A percentile compares a stretch with the other conserved stretches of the same genome.
Evolutionary conservation across 73 alveolate genomes (phyloP).

Genomic region (Stentor coeruleus): DNA sequence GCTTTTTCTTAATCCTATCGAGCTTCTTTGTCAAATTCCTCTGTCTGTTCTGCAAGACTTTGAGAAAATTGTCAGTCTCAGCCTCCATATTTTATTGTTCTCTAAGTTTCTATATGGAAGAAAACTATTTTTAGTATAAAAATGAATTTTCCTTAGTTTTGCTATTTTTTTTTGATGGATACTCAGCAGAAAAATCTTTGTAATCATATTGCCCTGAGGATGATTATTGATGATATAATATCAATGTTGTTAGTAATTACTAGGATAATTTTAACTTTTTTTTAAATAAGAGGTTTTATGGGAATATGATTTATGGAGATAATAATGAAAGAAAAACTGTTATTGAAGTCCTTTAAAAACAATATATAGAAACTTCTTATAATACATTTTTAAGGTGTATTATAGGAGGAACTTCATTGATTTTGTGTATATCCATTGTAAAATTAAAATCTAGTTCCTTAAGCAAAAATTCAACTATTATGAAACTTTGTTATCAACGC

Average conservation of each 20-base stretch:
- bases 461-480: conserved; percentile 46
- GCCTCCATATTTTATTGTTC: conserved; percentile 5
- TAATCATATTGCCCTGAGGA: conserved; percentile 28
- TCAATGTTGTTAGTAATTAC: conserved; percentile 33
- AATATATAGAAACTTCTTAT: conserved; percentile 36
- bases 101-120: too few species aligned
- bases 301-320: background rate
- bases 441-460: conserved; percentile 29
- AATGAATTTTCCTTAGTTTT: conserved; percentile 32
- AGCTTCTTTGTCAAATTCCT: conserved; percentile 1
- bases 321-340: conserved; percentile 30
- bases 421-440: conserved; percentile 25
- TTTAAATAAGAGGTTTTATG: conserved; percentile 26
- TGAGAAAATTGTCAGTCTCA: background rate
- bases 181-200: conserved; percentile 31
- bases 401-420: conserved; percentile 37
- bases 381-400: conserved; percentile 36
- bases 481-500: conserved; percentile 25
- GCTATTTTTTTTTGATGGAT: conserved; percentile 42
- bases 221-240: conserved; percentile 43
- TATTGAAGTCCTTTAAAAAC: conserved; percentile 4
- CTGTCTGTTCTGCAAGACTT: background rate
- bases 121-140: too few species aligned
- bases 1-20: background rate
- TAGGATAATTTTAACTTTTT: conserved; percentile 39